phyloP scores from a whole-genome alignment of 129 eudicot species.

The Tagetes patula region DNA sequence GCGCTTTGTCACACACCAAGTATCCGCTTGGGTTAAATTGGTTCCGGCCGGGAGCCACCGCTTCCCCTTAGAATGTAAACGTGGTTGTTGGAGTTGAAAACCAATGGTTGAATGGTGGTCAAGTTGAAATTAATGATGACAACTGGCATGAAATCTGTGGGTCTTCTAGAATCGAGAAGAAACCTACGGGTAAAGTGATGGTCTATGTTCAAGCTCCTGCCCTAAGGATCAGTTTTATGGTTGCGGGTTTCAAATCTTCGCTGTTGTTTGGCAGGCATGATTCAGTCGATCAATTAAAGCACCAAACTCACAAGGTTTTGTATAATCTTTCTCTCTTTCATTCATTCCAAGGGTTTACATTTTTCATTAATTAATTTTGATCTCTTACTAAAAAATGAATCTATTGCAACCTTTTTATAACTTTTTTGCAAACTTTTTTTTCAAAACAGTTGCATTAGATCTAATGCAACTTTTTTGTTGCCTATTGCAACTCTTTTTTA shows the following conservation, averaged over 20 bases:
- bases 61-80: constrained; percentile 57
- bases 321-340: background rate
- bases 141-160: constrained; percentile 78
- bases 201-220: constrained; percentile 77
- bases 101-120: constrained; percentile 89
- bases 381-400: too few species aligned
- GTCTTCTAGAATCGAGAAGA: constrained; percentile 67
- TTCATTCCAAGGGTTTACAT: background rate
- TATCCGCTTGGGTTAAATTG: constrained; percentile 88
- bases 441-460: too few species aligned
- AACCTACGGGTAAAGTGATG: constrained; percentile 50
- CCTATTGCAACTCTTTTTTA: too few species aligned
- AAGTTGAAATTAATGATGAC: constrained; percentile 60
- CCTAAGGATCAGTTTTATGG: constrained; percentile 61
- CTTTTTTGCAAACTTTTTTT: too few species aligned
- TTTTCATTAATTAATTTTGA: background rate
- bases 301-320: constrained; percentile 65
- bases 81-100: constrained; percentile 74
- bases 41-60: constrained; percentile 47
- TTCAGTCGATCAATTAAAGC: constrained; percentile 58
- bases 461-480: too few species aligned
- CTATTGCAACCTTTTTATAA: too few species aligned
- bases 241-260: constrained; percentile 72
- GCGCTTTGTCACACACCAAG: constrained; percentile 77
- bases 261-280: constrained; percentile 71